Conservation (phyloP, 139 green algal genomes). For the Parachlorella kessleri region DNA sequence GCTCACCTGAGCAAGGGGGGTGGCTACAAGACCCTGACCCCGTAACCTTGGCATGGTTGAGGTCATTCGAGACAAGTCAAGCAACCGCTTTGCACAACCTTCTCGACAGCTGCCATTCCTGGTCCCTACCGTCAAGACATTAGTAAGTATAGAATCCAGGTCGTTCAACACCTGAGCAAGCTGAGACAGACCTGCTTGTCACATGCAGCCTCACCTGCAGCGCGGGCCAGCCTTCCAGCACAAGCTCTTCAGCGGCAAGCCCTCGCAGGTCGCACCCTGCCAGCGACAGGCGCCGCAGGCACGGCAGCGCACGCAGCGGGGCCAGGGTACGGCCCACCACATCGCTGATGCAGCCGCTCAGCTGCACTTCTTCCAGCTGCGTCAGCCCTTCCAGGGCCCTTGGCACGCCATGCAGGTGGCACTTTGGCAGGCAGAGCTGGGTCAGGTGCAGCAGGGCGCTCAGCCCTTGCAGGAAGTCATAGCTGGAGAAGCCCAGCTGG, state of each 20-base stretch:
- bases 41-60: too few species aligned
- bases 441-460: neutral
- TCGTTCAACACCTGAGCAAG: too few species aligned
- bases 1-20: too few species aligned
- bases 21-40: too few species aligned
- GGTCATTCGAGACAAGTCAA: too few species aligned
- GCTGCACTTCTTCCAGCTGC: neutral
- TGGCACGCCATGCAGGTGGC: neutral
- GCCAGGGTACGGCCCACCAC: neutral
- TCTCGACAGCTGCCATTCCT: too few species aligned
- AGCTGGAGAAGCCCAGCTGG: neutral
- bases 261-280: neutral
- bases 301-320: neutral
- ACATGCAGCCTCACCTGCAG: too few species aligned
- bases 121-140: too few species aligned
- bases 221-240: too few species aligned
- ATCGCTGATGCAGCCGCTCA: neutral
- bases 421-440: neutral
- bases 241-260: neutral
- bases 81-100: too few species aligned
- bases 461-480: neutral
- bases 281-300: neutral
- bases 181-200: too few species aligned
- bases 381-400: neutral
- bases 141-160: too few species aligned